Base-by-base conservation (phyloP, 1,284 basidiomycete genomes). In the Malassezia slooffiae region DNA sequence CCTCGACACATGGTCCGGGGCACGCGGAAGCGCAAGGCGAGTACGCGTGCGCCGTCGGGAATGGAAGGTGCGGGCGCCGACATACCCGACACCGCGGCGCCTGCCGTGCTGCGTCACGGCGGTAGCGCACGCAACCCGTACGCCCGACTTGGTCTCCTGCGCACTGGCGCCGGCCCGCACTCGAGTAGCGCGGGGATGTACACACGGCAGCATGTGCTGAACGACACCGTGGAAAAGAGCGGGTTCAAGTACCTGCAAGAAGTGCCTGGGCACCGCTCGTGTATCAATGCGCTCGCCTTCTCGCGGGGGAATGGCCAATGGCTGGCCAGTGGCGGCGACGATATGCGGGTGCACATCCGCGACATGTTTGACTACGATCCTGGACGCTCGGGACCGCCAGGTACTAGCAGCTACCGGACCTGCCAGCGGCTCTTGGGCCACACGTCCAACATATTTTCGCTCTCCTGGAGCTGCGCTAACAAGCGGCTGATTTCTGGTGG, bases 281-380 rank as follows among this genome's bases (percentile, higher is more conserved):
- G 46, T 15, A 30, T 48, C n/a, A 48, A 48, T 43, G 46, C 46
- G 5, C 32, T 48, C 2, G 35, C 46, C 4, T 48, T 48, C 26
- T 43, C 40, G n/a, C 40, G 41, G 1, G 37, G 37, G n/a, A 23
- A 26, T 5, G 46, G 46, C 3, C 46, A 48, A 15, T 48, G 46
- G 46, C 22, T 48, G 40, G 46, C 41, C 8, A 48, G 40, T 21
- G 46, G 46, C 17, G 46, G 46, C 6, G 46, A 48, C 20, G 46
- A 48, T 28, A 37, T 48, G 30, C 40, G 46, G 10, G 43, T 48
- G 12, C 46, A 38, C 12, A 29, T 48, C 8, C 46, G 46, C 23
- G 46, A 48, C 17, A 13, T 48, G 23, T 48, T 41, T 21, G 46
- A 48, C 29, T 48, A 16, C 30, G 35, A 48, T 31, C 19, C 19